These are phyloP conservation scores for Moniliophthora roreri DNA, from an alignment of 1,284 basidiomycete species.

Conservation along the genomic window DNA sequence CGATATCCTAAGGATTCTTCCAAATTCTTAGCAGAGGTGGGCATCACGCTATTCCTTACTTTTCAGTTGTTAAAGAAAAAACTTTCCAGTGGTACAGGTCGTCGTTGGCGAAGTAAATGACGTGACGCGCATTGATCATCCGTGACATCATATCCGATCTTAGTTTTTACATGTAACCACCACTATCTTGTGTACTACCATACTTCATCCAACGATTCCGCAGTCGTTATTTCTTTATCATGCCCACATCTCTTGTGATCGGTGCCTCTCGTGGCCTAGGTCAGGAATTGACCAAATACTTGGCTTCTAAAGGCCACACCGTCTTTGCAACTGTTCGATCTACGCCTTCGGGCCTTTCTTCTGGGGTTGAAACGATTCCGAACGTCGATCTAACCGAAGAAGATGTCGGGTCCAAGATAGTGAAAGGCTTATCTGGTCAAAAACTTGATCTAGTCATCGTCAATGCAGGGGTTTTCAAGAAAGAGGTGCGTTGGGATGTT, in stretches of 20 bases:
- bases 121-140: too few species aligned
- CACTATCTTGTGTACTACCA: too few species aligned
- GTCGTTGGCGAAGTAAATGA: too few species aligned
- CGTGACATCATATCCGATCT: too few species aligned
- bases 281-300: slow-evolving; percentile 33
- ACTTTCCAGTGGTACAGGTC: not conserved
- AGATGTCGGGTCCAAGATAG: slow-evolving; percentile 33
- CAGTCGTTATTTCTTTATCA: not conserved
- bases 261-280: slow-evolving; percentile 47
- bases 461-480: slow-evolving; percentile 40
- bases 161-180: too few species aligned
- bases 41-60: not conserved
- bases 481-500: slow-evolving; percentile 30
- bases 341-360: slow-evolving; percentile 24
- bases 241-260: slow-evolving; percentile 29
- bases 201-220: too few species aligned
- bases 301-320: slow-evolving; percentile 22
- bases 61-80: not conserved
- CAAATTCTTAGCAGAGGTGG: slow-evolving; percentile 47
- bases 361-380: slow-evolving; percentile 32
- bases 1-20: slow-evolving; percentile 70
- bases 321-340: slow-evolving; percentile 42
- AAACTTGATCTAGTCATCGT: slow-evolving; percentile 37
- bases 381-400: slow-evolving; percentile 36
- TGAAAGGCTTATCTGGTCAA: slow-evolving; percentile 29